phyloP scores from a whole-genome alignment of 345 rosid species.

The Cardamine chenopodiifolia region DNA sequence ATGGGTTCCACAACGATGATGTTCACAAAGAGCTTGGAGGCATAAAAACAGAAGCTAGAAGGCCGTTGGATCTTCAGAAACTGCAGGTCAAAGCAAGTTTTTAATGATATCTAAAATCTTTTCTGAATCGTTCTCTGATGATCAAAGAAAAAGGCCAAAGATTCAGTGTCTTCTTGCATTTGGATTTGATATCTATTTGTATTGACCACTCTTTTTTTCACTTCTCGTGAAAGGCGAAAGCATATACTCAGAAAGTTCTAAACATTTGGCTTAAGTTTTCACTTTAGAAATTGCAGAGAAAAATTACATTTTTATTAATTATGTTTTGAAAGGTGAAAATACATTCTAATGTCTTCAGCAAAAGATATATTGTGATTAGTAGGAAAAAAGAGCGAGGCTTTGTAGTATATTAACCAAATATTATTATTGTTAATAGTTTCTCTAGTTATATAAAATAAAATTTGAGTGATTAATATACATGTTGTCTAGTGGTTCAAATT shows the following conservation, averaged over 20 bases:
- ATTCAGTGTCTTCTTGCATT: conserved; percentile 18
- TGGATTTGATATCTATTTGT: no score
- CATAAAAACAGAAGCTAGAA: neutral
- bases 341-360: neutral
- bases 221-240: neutral
- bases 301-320: neutral
- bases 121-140: conserved; percentile 22
- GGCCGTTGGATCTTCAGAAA: conserved; percentile 7
- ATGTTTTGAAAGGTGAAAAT: neutral
- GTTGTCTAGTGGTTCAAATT: no score
- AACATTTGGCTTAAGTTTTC: neutral
- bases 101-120: conserved; percentile 18
- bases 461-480: no score
- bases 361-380: no score
- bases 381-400: no score
- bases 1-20: conserved; percentile 88
- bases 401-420: no score
- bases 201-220: neutral
- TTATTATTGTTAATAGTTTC: no score
- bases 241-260: neutral
- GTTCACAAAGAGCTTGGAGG: conserved; percentile 54
- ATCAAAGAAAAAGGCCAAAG: conserved; percentile 4
- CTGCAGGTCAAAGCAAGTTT: conserved; percentile 22
- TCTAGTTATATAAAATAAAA: no score
- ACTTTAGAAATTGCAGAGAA: neutral